phyloP scores from a whole-genome alignment of 352 stramenopile species.

The Pythium guiyangense region DNA sequence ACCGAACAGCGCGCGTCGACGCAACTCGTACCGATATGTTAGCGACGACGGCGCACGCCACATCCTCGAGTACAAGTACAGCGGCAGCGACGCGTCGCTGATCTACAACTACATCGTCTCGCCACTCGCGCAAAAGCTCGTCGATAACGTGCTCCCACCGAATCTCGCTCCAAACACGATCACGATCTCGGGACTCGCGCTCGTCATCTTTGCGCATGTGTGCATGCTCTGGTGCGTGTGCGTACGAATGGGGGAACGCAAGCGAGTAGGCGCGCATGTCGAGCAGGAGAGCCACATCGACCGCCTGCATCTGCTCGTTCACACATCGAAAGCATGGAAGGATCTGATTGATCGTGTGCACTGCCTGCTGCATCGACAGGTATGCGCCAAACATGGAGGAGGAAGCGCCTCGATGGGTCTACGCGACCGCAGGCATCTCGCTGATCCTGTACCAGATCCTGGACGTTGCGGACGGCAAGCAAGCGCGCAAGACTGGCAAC shows the following conservation, averaged over 20 bases:
- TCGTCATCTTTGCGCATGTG: conserved; percentile 70
- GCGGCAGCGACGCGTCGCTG: conserved; percentile 73
- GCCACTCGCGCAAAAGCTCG: conserved; percentile 66
- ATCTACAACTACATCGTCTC: conserved; percentile 85
- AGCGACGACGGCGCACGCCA: conserved; percentile 61
- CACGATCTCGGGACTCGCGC: conserved; percentile 66
- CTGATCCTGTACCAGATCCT: conserved; percentile 82
- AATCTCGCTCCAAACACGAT: conserved; percentile 78
- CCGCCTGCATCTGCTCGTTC: no score
- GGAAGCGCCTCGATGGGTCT: conserved; percentile 68
- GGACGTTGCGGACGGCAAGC: conserved; percentile 84
- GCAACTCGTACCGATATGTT: conserved; percentile 53
- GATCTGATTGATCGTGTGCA: not conserved
- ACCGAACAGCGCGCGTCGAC: conserved; percentile 1
- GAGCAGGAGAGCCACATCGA: no score
- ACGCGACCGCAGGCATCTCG: conserved; percentile 56
- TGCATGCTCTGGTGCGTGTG: conserved; percentile 60
- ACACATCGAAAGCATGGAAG: no score
- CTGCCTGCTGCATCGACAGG: conserved; percentile 48
- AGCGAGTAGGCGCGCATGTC: no score
- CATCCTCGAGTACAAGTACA: conserved; percentile 83
- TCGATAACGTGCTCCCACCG: conserved; percentile 67
- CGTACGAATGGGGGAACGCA: no score
- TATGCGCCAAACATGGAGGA: conserved; percentile 85
- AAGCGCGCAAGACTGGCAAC: conserved; percentile 83